A percentile compares a stretch with the other conserved stretches of the same genome.
Evolutionary conservation across 108 stramenopile species (phyloP).

Genomic region (Skeletonema menzelii): DNA sequence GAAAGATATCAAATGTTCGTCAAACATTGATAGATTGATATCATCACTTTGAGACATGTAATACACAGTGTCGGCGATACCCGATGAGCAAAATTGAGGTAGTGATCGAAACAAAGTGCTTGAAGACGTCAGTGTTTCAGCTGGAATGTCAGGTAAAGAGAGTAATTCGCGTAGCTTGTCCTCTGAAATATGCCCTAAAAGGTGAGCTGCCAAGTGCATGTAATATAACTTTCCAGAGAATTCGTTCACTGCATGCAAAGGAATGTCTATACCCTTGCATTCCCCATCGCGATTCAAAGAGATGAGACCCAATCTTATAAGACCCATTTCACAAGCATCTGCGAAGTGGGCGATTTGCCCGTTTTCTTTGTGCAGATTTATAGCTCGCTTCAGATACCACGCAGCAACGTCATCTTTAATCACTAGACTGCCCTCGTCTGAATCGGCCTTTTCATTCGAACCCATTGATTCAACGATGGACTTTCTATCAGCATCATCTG

Average conservation of each 20-base stretch:
- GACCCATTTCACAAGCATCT: slow-evolving; percentile 22
- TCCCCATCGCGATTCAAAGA: slow-evolving; percentile 11
- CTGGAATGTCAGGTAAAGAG: background rate
- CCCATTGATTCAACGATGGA: background rate
- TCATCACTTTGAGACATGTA: slow-evolving; percentile 26
- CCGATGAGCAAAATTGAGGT: slow-evolving; percentile 36
- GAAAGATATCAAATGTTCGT: slow-evolving; percentile 20
- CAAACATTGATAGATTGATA: slow-evolving; percentile 13
- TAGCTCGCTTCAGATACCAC: slow-evolving; percentile 54
- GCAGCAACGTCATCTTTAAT: slow-evolving; percentile 24
- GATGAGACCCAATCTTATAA: slow-evolving; percentile 28
- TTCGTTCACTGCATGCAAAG: background rate
- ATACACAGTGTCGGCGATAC: slow-evolving; percentile 4
- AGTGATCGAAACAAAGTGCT: slow-evolving; percentile 20
- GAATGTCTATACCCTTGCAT: background rate
- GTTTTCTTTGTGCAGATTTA: slow-evolving; percentile 24
- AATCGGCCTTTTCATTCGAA: background rate
- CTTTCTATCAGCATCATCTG: slow-evolving; percentile 30
- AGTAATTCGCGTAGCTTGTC: slow-evolving; percentile 21
- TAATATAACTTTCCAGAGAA: slow-evolving; percentile 25
- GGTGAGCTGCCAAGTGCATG: slow-evolving; percentile 26
- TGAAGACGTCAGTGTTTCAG: background rate
- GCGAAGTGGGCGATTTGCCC: slow-evolving; percentile 13
- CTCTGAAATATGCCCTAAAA: slow-evolving; percentile 16
- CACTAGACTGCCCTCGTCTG: background rate